A percentile compares a stretch with the other conserved stretches of the same genome.
Conservation (phyloP, 140 eudicot species). For the Erigeron philadelphicus region DNA sequence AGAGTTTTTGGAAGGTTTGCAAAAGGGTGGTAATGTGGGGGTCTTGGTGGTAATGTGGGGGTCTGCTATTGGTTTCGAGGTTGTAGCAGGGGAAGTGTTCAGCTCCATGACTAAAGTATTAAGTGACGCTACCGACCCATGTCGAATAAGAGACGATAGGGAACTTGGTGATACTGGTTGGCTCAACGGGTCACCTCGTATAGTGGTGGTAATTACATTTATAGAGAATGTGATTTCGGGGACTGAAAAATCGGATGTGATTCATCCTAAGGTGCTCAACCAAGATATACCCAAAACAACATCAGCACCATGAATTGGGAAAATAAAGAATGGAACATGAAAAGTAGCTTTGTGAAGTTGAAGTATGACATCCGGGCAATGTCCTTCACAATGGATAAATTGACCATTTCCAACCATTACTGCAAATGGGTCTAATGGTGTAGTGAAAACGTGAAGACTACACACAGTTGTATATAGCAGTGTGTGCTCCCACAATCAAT, state of each 20-base stretch:
- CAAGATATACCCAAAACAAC: neutral
- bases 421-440: neutral
- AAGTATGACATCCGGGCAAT: neutral
- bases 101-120: no score
- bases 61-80: no score
- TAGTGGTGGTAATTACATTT: neutral
- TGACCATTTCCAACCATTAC: neutral
- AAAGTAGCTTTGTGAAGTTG: neutral
- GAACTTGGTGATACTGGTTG: no score
- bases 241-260: neutral
- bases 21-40: no score
- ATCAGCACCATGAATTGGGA: neutral
- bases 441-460: neutral
- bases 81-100: no score
- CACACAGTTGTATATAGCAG: constrained; percentile 1
- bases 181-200: no score
- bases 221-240: neutral
- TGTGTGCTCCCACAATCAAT: constrained; percentile 17
- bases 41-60: no score
- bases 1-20: no score
- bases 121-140: no score
- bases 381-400: no score
- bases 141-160: no score
- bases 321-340: neutral
- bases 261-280: neutral